A percentile compares a stretch with the other conserved stretches of the same genome.
These are phyloP conservation scores for Penicillium oxalicum DNA, from an alignment of 2,329 filamentous ascomycete species.

Conservation along the genomic window DNA sequence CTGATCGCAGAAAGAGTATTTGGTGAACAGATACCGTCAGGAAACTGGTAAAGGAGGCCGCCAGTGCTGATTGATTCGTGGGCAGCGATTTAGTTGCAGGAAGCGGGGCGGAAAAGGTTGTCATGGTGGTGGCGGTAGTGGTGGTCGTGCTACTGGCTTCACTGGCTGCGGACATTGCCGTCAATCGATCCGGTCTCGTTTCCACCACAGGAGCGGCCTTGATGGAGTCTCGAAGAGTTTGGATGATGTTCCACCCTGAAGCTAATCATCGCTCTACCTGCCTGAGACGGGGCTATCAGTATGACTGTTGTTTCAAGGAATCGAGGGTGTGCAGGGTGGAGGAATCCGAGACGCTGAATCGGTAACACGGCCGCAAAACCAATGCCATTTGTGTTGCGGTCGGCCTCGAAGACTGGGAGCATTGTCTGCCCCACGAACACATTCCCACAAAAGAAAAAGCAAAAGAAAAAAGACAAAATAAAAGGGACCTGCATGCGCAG, in stretches of 20 bases:
- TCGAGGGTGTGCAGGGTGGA: too few relatives aligned
- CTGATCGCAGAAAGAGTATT: conserved; percentile 71
- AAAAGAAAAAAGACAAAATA: neutral
- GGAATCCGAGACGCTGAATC: too few relatives aligned
- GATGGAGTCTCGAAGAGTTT: conserved; percentile 36
- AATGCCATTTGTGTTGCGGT: conserved; percentile 10
- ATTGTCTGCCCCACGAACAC: conserved; percentile 1
- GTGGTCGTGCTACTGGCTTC: conserved; percentile 37
- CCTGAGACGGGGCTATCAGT: conserved; percentile 27
- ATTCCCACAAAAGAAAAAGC: neutral
- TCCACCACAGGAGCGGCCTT: conserved; percentile 32
- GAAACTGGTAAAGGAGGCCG: conserved; percentile 69
- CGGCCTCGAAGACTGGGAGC: too few relatives aligned
- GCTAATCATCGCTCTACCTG: conserved; percentile 42
- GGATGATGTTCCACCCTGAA: conserved; percentile 39
- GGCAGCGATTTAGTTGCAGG: conserved; percentile 39
- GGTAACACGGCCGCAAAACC: neutral
- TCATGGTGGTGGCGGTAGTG: conserved; percentile 37
- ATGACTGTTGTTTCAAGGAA: conserved; percentile 3
- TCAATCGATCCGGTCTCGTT: conserved; percentile 28
- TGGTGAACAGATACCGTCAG: conserved; percentile 78
- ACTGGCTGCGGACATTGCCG: conserved; percentile 39
- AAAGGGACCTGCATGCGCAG: neutral
- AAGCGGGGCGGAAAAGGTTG: conserved; percentile 36
- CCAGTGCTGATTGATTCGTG: conserved; percentile 52